Evolutionary conservation across 2,329 filamentous ascomycete species (phyloP).

Genomic region (Biscogniauxia sp.): DNA sequence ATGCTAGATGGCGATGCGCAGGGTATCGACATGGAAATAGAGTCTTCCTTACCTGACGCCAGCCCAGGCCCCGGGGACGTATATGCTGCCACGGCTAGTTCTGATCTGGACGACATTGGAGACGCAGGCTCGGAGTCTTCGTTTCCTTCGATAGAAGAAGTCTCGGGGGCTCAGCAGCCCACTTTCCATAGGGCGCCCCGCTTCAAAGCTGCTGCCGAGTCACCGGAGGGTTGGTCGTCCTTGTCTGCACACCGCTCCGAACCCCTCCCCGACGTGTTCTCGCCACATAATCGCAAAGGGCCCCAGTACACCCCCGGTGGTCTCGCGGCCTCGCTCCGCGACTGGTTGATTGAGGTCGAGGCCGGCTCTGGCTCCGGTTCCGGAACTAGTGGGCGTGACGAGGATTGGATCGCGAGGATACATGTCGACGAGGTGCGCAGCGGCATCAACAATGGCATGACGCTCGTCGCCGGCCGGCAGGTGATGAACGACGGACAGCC

Average conservation of each 20-base stretch:
- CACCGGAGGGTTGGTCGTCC: slow-evolving; percentile 5
- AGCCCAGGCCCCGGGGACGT: not conserved
- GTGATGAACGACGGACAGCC: slow-evolving; percentile 1
- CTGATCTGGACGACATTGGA: slow-evolving; percentile 1
- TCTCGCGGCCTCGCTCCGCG: slow-evolving; percentile 40
- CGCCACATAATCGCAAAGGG: slow-evolving; percentile 35
- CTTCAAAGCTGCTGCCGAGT: slow-evolving; percentile 33
- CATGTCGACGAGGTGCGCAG: slow-evolving; percentile 24
- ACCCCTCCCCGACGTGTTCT: slow-evolving; percentile 38
- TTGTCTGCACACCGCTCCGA: slow-evolving; percentile 14
- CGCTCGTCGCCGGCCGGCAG: slow-evolving; percentile 25
- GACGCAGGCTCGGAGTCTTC: slow-evolving; percentile 15
- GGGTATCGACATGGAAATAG: not conserved
- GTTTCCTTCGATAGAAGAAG: not conserved
- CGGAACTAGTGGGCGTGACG: slow-evolving; percentile 5
- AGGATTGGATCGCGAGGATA: slow-evolving; percentile 8
- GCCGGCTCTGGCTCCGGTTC: slow-evolving; percentile 23
- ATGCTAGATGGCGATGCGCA: not conserved
- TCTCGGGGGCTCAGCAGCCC: slow-evolving; percentile 24
- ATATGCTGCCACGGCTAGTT: not conserved
- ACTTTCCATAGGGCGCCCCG: slow-evolving; percentile 38
- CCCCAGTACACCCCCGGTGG: slow-evolving; percentile 39
- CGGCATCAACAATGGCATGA: slow-evolving; percentile 22
- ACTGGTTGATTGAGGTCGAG: slow-evolving; percentile 45
- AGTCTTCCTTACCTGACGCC: slow-evolving; percentile 5